phyloP scores from a whole-genome alignment of 2,329 filamentous ascomycete species.

The Penicillium vulpinum region DNA sequence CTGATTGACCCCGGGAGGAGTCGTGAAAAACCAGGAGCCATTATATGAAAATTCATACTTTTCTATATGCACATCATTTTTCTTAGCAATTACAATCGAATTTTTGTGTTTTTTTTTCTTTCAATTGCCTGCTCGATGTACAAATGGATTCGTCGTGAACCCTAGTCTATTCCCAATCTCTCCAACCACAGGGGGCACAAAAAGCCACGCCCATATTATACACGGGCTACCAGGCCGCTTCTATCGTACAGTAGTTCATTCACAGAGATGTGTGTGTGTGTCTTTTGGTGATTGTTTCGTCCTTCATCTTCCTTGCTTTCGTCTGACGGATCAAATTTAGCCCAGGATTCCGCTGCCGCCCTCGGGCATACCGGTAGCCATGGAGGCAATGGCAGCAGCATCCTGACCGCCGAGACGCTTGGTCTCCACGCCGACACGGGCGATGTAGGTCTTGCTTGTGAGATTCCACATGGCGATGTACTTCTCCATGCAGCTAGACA shows the following conservation, averaged over 20 bases:
- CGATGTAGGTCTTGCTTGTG: conserved; percentile 68
- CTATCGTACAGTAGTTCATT: conserved; percentile 24
- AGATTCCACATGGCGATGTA: conserved; percentile 80
- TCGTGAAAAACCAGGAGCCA: conserved; percentile 21
- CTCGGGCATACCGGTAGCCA: conserved; percentile 18
- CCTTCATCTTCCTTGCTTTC: conserved; percentile 1
- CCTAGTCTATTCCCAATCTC: conserved; percentile 11
- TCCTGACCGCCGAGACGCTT: conserved; percentile 47
- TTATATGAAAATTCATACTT: conserved; percentile 18
- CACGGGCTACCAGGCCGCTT: conserved; percentile 24
- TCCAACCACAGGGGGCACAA: conserved; percentile 9
- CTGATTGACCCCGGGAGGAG: conserved; percentile 20
- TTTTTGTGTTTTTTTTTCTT: conserved; percentile 15
- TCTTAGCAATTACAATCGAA: conserved; percentile 26
- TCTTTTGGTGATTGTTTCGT: conserved; percentile 11
- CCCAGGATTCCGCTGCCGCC: conserved; percentile 9
- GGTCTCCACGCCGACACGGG: conserved; percentile 56
- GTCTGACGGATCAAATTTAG: neutral
- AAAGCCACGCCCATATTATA: conserved; percentile 25
- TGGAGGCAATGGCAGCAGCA: conserved; percentile 17
- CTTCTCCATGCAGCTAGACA: conserved; percentile 78
- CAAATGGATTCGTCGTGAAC: conserved; percentile 8
- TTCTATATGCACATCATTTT: conserved; percentile 15
- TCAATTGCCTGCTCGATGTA: conserved; percentile 17
- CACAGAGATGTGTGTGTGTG: conserved; percentile 7